Percentiles rank a stretch among this genome's conserved stretches.
phyloP scores from a whole-genome alignment of 306 rosid genomes.

The Trifolium pratense region DNA sequence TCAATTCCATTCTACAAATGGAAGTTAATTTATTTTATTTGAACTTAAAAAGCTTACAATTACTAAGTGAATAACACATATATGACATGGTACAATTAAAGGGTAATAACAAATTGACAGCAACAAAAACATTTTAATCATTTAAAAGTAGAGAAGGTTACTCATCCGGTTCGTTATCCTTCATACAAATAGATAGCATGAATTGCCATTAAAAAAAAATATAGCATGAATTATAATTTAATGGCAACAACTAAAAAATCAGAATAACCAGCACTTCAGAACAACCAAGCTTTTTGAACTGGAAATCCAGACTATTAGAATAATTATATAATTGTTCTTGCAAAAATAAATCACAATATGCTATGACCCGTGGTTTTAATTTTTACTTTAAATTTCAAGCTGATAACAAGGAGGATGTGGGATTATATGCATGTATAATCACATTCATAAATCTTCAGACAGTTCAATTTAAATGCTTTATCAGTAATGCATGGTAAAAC shows the following conservation, averaged over 20 bases:
- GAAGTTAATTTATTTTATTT: slow-evolving; percentile 22
- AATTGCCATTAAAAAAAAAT: too few relatives aligned
- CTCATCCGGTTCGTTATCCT: slow-evolving; percentile 23
- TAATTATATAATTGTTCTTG: too few relatives aligned
- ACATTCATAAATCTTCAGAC: background rate
- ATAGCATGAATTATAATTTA: slow-evolving; percentile 20
- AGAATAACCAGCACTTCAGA: too few relatives aligned
- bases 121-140: slow-evolving; percentile 9
- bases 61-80: slow-evolving; percentile 30
- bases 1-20: slow-evolving; percentile 84
- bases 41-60: background rate
- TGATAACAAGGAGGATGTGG: background rate
- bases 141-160: slow-evolving; percentile 21
- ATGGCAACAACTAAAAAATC: background rate
- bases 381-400: background rate
- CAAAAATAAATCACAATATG: background rate
- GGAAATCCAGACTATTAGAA: too few relatives aligned
- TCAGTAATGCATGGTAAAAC: background rate
- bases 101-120: slow-evolving; percentile 1
- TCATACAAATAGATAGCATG: slow-evolving; percentile 21
- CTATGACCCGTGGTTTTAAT: background rate
- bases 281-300: too few relatives aligned
- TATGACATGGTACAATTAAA: background rate
- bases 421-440: background rate
- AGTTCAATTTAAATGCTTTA: background rate